Conservation (phyloP, 371 early-diverging fungal species). For the Ecytonucleospora hepatopenaei region DNA sequence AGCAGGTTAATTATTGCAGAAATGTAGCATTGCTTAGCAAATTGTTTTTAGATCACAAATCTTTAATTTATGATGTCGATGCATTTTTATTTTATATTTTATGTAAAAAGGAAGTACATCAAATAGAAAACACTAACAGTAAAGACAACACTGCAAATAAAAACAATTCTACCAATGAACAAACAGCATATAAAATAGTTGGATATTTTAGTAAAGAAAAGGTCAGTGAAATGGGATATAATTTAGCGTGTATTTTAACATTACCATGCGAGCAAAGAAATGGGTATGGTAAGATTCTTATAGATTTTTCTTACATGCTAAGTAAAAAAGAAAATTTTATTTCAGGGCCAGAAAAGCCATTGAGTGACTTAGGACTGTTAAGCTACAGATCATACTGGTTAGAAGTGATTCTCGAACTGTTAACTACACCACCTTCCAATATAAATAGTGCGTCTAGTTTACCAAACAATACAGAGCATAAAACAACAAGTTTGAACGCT, state of each 20-base stretch:
- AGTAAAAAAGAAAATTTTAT: constrained; percentile 79
- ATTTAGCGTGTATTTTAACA: constrained; percentile 97
- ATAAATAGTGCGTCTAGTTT: no score
- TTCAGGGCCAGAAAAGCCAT: constrained; percentile 91
- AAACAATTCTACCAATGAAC: no score
- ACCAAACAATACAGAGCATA: no score
- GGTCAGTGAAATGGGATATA: constrained; percentile 73
- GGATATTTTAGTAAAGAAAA: constrained; percentile 99
- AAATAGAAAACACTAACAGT: constrained; percentile 2
- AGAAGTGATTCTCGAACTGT: constrained; percentile 43
- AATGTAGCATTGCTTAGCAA: constrained; percentile 89
- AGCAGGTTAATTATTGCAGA: constrained; percentile 77
- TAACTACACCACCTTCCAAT: no score
- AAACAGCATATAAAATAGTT: constrained; percentile 78
- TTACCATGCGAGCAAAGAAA: constrained; percentile 88
- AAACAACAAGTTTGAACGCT: constrained; percentile 24
- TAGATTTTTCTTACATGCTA: constrained; percentile 82
- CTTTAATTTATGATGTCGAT: constrained; percentile 95
- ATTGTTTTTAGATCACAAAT: constrained; percentile 96
- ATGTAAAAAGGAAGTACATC: constrained; percentile 60
- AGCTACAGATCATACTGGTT: constrained; percentile 60
- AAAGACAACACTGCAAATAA: constrained; percentile 5
- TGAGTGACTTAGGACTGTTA: constrained; percentile 86
- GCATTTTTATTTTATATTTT: constrained; percentile 92
- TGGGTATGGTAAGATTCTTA: constrained; percentile 88